Percentiles rank a stretch among this genome's conserved stretches.
phyloP scores from a whole-genome alignment of 129 eudicot species.

The Arctium minus region DNA sequence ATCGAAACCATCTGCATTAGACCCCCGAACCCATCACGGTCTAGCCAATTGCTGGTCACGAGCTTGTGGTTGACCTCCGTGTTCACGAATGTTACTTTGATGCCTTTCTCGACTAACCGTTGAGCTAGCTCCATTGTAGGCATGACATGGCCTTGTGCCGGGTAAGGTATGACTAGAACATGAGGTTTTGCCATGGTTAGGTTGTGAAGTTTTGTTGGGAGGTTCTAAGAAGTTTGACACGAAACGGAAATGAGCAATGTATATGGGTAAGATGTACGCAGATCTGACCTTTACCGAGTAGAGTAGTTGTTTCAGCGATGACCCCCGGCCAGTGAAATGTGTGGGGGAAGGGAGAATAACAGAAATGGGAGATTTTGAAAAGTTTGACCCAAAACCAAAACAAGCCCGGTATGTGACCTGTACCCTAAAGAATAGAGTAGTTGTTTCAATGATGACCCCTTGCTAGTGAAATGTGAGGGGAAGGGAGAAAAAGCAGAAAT shows the following conservation, averaged over 20 bases:
- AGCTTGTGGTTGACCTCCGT: constrained; percentile 47
- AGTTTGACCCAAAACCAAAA: background rate
- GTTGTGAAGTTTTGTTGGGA: background rate
- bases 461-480: background rate
- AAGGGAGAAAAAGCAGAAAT: background rate
- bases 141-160: constrained; percentile 79
- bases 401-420: background rate
- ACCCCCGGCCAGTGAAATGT: background rate
- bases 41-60: constrained; percentile 22
- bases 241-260: background rate
- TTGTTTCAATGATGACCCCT: background rate
- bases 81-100: constrained; percentile 51
- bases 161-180: constrained; percentile 47
- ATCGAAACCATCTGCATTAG: constrained; percentile 35
- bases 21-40: constrained; percentile 19
- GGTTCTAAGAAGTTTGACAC: background rate
- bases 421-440: background rate
- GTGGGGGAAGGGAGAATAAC: background rate
- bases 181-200: constrained; percentile 25
- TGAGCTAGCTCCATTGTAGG: constrained; percentile 53
- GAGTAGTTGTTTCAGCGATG: background rate
- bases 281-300: background rate
- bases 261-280: background rate
- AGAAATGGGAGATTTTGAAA: background rate
- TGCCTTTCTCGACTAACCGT: constrained; percentile 28